phyloP scores from a whole-genome alignment of 2,329 filamentous ascomycete genomes.

The Hirsutella minnesotensis region DNA sequence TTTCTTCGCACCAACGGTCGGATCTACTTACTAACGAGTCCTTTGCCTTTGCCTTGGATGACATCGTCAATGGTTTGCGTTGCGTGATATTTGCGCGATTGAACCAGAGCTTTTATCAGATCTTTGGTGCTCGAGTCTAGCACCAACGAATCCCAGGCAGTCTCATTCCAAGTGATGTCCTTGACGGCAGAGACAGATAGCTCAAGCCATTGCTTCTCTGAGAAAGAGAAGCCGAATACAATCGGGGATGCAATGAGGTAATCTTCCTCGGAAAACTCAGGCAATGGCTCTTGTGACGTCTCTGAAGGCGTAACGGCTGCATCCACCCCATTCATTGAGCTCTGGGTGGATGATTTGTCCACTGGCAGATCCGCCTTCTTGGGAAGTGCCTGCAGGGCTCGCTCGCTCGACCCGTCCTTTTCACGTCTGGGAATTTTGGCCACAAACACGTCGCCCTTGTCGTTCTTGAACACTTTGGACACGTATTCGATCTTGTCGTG shows the following conservation, averaged over 20 bases:
- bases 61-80: constrained; percentile 75
- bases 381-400: constrained; percentile 44
- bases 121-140: constrained; percentile 49
- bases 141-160: constrained; percentile 73
- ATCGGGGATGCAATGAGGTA: constrained; percentile 74
- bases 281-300: constrained; percentile 6
- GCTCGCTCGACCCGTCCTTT: constrained; percentile 20
- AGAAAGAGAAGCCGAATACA: constrained; percentile 77
- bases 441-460: constrained; percentile 24
- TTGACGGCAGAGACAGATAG: constrained; percentile 69
- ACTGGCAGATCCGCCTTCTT: constrained; percentile 10
- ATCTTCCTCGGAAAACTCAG: constrained; percentile 48
- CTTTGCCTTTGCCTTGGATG: constrained; percentile 75
- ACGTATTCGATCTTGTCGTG: constrained; percentile 30
- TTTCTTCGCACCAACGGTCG: not conserved
- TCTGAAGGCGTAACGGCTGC: constrained; percentile 4
- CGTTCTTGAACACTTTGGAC: constrained; percentile 39
- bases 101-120: constrained; percentile 65
- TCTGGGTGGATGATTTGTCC: not conserved
- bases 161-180: constrained; percentile 75
- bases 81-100: constrained; percentile 72
- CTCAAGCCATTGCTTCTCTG: constrained; percentile 83
- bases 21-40: constrained; percentile 49
- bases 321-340: constrained; percentile 1
- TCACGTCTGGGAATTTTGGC: constrained; percentile 18